phyloP scores from a whole-genome alignment of 768 basidiomycete species.

The Boletus subparvulus region DNA sequence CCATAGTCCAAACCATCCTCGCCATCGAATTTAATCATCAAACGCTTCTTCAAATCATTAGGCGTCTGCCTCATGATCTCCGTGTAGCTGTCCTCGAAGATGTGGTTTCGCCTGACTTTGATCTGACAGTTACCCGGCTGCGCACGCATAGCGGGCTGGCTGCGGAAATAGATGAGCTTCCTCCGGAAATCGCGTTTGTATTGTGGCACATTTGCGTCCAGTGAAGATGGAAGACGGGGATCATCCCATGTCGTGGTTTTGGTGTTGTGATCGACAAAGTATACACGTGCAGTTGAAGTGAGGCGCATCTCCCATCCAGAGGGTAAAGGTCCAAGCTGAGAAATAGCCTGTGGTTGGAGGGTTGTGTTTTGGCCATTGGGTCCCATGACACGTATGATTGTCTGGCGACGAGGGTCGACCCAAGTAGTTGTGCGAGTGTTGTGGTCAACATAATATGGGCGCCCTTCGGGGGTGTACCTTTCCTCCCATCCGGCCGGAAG shows the following conservation, averaged over 20 bases:
- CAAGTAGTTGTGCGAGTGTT: slow-evolving; percentile 99
- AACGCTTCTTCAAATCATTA: slow-evolving; percentile 94
- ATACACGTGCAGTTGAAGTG: slow-evolving; percentile 95
- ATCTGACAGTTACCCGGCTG: slow-evolving; percentile 99
- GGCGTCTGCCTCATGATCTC: slow-evolving; percentile 99
- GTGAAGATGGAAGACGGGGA: slow-evolving; percentile 89
- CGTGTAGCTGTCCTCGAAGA: slow-evolving; percentile 98
- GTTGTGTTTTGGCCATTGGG: slow-evolving; percentile 86
- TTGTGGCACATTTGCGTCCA: slow-evolving; percentile 97
- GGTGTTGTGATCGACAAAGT: slow-evolving; percentile 99
- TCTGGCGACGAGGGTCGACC: slow-evolving; percentile 98
- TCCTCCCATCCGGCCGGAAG: slow-evolving; percentile 99
- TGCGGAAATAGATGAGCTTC: slow-evolving; percentile 99
- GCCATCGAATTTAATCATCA: slow-evolving; percentile 99
- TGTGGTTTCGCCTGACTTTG: slow-evolving; percentile 96
- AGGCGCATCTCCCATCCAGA: slow-evolving; percentile 99
- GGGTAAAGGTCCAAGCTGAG: slow-evolving; percentile 93
- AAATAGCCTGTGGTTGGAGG: slow-evolving; percentile 92
- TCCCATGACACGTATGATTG: slow-evolving; percentile 94
- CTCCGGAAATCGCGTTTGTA: slow-evolving; percentile 99
- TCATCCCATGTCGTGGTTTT: slow-evolving; percentile 99
- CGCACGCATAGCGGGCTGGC: slow-evolving; percentile 96
- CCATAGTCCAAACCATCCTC: slow-evolving; percentile 99
- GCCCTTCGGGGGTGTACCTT: slow-evolving; percentile 95
- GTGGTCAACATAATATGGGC: slow-evolving; percentile 99